phyloP scores from a whole-genome alignment of 2,329 filamentous ascomycete species.

The Aspergillus japonicus region DNA sequence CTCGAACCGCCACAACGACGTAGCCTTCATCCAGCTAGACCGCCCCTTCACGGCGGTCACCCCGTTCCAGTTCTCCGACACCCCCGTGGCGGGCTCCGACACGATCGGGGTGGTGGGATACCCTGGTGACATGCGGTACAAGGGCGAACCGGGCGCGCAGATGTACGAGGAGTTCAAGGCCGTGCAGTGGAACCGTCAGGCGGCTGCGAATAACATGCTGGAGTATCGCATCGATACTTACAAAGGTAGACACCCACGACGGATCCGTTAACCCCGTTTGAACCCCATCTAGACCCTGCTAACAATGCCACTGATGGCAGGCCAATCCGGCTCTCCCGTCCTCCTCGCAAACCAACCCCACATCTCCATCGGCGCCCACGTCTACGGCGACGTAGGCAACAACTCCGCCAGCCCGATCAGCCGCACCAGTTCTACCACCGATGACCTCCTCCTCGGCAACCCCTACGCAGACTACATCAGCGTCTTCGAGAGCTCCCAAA shows the following conservation, averaged over 20 bases:
- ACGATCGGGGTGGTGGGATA: not conserved
- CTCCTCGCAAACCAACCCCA: not conserved
- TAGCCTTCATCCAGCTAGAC: conserved; percentile 3
- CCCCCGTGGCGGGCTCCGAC: not conserved
- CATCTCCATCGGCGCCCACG: conserved; percentile 3
- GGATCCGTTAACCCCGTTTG: no score
- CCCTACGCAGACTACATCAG: not conserved
- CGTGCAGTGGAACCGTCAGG: not conserved
- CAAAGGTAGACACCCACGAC: not conserved
- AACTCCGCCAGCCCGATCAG: conserved; percentile 1
- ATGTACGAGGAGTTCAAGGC: conserved; percentile 2
- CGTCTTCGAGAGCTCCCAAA: not conserved
- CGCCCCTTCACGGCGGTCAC: not conserved
- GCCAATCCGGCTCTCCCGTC: not conserved
- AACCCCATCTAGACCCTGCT: no score
- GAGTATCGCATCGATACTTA: conserved; percentile 2
- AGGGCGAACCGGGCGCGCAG: not conserved
- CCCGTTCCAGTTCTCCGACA: conserved; percentile 1
- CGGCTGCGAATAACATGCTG: not conserved
- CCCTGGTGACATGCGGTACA: not conserved
- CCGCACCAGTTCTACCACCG: not conserved
- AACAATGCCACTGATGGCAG: not conserved
- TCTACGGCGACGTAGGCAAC: not conserved
- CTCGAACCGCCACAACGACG: not conserved
- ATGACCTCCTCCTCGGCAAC: not conserved